Base-by-base conservation (phyloP, 306 rosid genomes). In the Prunus armeniaca region DNA sequence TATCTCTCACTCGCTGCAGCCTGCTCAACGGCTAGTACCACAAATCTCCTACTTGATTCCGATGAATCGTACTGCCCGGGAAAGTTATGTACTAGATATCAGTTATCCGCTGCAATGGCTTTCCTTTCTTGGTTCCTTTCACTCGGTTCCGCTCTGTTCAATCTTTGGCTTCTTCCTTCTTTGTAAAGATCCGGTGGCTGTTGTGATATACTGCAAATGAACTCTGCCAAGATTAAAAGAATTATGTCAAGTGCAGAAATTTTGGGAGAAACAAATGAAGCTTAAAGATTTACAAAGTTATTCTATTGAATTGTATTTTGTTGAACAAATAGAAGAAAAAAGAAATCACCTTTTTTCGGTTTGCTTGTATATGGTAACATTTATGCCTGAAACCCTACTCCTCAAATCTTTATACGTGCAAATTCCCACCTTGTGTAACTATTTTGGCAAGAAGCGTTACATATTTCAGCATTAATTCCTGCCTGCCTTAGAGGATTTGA, bases 101-200 rank as follows among this genome's bases (percentile, higher is more conserved):
- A 86, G 66, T 78, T 93, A 63, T 93, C 98, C 28, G 91, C 96
- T 54, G 86, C 89, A 56, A 91, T 93, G 98, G 96, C 98, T 49
- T 91, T 91, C 86, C 89, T 91, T 69, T 89, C 96, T 67, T 93
- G 98, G 98, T 89, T 91, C 76, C 92, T 91, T 73, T 83, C 91
- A 52, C 49, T 78, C 19, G 84, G 87, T 74, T 89, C 92, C 6
- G 91, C 89, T 79, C 85, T 93, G 62, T 91, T 93, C 82, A 93
- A 93, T 83, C 84, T 91, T 68, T 93, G 98, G 98, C 83, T 91
- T 74, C 89, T 89, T 65, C 88, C 93, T 63, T 83, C 91, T 30
- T 69, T 91, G 69, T 91, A 82, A 80, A 38, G 43, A 60, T 63
- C 71, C 68, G 30, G 66, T 69, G 47, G 49, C 64, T 47, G 73